Evolutionary conservation across 2,329 filamentous ascomycete genomes (phyloP).

Genomic region (Trichophyton benhamiae): DNA sequence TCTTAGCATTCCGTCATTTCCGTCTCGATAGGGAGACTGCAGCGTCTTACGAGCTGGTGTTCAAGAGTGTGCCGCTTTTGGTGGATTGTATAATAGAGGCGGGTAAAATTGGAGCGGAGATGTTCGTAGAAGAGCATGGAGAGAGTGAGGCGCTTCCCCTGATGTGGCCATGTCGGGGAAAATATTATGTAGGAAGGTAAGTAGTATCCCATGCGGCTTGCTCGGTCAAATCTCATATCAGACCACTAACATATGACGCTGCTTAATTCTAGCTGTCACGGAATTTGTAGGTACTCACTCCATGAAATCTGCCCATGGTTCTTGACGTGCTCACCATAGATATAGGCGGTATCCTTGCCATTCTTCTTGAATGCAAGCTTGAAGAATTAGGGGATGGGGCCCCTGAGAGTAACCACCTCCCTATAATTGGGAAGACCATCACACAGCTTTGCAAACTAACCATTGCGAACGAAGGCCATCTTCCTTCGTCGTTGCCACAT

Average conservation of each 20-base stretch:
- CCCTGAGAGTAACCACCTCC: conserved; percentile 17
- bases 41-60: conserved; percentile 16
- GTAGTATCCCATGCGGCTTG: conserved; percentile 17
- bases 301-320: neutral
- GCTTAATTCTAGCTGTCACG: conserved; percentile 11
- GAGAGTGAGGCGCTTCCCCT: conserved; percentile 24
- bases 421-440: conserved; percentile 26
- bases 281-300: conserved; percentile 12
- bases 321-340: neutral
- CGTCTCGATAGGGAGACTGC: conserved; percentile 16
- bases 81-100: conserved; percentile 24
- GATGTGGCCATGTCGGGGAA: conserved; percentile 30
- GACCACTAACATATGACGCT: neutral
- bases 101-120: conserved; percentile 22
- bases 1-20: conserved; percentile 25
- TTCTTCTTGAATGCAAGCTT: conserved; percentile 25
- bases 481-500: conserved; percentile 27
- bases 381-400: conserved; percentile 20
- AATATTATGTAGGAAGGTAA: conserved; percentile 29
- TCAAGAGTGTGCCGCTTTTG: conserved; percentile 22
- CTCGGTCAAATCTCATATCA: neutral
- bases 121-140: conserved; percentile 22
- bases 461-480: conserved; percentile 26
- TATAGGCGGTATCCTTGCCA: conserved; percentile 26
- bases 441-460: conserved; percentile 26